phyloP scores from a whole-genome alignment of 768 basidiomycete genomes.

The Macrocybe gigantea region DNA sequence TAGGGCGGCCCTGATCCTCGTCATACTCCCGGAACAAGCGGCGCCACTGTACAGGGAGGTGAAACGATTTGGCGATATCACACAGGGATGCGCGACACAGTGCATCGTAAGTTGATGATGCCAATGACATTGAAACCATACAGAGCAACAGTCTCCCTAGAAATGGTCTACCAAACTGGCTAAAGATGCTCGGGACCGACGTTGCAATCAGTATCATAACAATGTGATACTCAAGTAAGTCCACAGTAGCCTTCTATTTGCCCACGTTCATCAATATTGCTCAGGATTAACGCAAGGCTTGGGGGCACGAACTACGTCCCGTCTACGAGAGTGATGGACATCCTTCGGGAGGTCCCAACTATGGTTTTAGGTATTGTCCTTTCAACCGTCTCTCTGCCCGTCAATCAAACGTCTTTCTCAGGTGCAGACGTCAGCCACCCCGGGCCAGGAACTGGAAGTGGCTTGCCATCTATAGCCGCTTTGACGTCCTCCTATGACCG shows the following conservation, averaged over 20 bases:
- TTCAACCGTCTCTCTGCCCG: background rate
- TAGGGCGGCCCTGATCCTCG: constrained; percentile 17
- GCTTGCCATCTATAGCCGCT: constrained; percentile 20
- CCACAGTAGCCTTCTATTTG: background rate
- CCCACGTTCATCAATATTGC: background rate
- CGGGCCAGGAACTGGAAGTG: constrained; percentile 13
- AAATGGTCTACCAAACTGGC: constrained; percentile 21
- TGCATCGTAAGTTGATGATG: constrained; percentile 43
- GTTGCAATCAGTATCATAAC: constrained; percentile 48
- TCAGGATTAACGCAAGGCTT: constrained; percentile 61
- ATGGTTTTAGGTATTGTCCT: constrained; percentile 45
- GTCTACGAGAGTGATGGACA: constrained; percentile 25
- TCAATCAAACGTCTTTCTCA: constrained; percentile 5
- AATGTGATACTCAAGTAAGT: constrained; percentile 58
- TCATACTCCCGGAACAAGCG: constrained; percentile 24
- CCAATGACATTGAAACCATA: background rate
- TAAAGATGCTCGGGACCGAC: constrained; percentile 6
- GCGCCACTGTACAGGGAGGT: constrained; percentile 19
- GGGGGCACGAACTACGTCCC: constrained; percentile 62
- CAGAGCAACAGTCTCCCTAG: constrained; percentile 8
- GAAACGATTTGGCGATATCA: constrained; percentile 34
- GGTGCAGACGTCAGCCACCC: constrained; percentile 24
- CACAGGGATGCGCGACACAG: constrained; percentile 54
- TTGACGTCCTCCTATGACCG: constrained; percentile 53
- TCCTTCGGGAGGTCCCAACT: constrained; percentile 37